Evolutionary conservation across 495 filamentous ascomycete species (phyloP), one percentile per base, ranked within the genome.

Genomic region (Rhizodiscina lignyota): DNA sequence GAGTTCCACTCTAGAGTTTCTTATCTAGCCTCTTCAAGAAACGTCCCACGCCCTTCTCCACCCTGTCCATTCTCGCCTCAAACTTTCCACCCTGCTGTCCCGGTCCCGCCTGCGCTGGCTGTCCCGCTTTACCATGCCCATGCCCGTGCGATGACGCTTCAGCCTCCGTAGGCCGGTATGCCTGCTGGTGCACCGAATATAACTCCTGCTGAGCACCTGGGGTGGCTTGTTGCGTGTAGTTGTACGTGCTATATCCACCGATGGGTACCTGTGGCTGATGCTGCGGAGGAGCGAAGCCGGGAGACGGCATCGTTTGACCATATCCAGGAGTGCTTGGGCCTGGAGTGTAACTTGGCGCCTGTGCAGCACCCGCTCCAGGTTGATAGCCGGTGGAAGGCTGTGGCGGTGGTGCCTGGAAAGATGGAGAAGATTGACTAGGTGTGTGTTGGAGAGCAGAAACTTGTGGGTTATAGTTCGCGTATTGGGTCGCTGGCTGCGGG

Each of bases 11-110:
- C 18, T 18, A 32, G 8, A 87, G 71, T 51, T 70, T 79, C 69
- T 89, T 89, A 64, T 93, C 85, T 49, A 93, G 62, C 58, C 73
- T 84, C 72, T 84, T 92, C 48, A 94, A 61, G 54, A 91, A 77
- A 23, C 77, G 65, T 38, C 77, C 77, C 11, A 92, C 72, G 2
- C 78, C 74, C 53, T 72, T 78, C 59, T 94, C 85, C 32, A 89
- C 43, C 44, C 66, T 62, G 1, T 63, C 67, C n/a, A 76, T 74
- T 30, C 65, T 58, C 35, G 77, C 68, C 44, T 86, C 83, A 18
- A 92, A 48, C 49, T 64, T 78, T 13, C 67, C 64, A 13, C 59
- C 40, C 32, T 54, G 54, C 36, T 66, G 60, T 30, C 54, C 19
- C 63, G 58, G 37, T 18, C 20, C 37, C 41, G 39, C 28, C 43